Conservation (phyloP, 257 asterid species). For the Pogostemon cablin region DNA sequence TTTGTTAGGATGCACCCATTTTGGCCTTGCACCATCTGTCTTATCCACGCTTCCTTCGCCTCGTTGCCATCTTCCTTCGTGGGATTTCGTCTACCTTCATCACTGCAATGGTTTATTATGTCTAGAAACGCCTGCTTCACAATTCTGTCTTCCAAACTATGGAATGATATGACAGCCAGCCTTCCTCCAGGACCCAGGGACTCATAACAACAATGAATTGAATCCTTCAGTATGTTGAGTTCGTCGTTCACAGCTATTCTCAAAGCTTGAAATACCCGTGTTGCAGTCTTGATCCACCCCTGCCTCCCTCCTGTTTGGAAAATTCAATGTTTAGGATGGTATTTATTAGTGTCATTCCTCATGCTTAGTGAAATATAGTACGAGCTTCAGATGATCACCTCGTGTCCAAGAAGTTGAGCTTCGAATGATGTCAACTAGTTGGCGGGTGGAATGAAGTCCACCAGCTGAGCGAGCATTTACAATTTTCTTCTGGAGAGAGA, state of each 20-base stretch:
- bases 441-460: constrained; percentile 84
- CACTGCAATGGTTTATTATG: constrained; percentile 46
- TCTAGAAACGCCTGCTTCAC: constrained; percentile 88
- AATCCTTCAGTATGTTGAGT: constrained; percentile 71
- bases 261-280: constrained; percentile 90
- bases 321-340: background rate
- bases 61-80: constrained; percentile 20
- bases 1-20: constrained; percentile 71
- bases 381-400: constrained; percentile 47
- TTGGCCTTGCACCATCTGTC: constrained; percentile 62
- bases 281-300: constrained; percentile 98
- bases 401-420: constrained; percentile 65
- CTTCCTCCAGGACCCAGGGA: constrained; percentile 85
- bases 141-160: constrained; percentile 94
- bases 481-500: constrained; percentile 73
- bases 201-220: constrained; percentile 63
- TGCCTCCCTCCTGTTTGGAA: constrained; percentile 78
- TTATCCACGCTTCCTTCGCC: constrained; percentile 74
- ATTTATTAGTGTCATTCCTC: background rate
- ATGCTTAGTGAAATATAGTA: background rate
- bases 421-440: constrained; percentile 77
- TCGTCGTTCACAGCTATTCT: constrained; percentile 96
- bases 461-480: constrained; percentile 77
- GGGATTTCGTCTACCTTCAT: constrained; percentile 27
- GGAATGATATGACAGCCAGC: constrained; percentile 90